These are phyloP conservation scores for Calonectria honghensis DNA, from an alignment of 2,329 filamentous ascomycete genomes.

Conservation along the genomic window DNA sequence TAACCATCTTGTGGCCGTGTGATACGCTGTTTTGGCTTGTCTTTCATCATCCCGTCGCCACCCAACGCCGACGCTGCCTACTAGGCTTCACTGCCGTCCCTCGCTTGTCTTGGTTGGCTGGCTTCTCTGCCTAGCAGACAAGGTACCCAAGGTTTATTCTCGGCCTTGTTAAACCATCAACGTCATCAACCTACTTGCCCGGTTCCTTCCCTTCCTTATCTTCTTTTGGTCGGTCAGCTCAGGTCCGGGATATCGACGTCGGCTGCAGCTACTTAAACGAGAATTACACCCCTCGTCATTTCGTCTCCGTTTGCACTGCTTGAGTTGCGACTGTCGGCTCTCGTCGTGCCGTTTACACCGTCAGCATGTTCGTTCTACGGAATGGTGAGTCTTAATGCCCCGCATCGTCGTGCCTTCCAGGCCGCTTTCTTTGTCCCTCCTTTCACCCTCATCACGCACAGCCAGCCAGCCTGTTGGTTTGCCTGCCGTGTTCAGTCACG, in stretches of 20 bases:
- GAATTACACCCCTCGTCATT: slow-evolving; percentile 10
- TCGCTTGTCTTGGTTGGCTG: slow-evolving; percentile 34
- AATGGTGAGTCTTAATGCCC: slow-evolving; percentile 59
- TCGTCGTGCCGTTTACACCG: slow-evolving; percentile 33
- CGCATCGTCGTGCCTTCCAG: slow-evolving; percentile 34
- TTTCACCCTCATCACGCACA: slow-evolving; percentile 1
- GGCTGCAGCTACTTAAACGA: slow-evolving; percentile 12
- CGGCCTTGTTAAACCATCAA: slow-evolving; percentile 42
- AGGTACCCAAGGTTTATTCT: slow-evolving; percentile 38
- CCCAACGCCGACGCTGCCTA: slow-evolving; percentile 33
- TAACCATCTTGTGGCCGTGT: neutral
- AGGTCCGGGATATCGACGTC: slow-evolving; percentile 6
- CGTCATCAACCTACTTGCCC: slow-evolving; percentile 44
- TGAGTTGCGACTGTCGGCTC: slow-evolving; percentile 14
- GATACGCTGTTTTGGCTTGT: slow-evolving; percentile 32
- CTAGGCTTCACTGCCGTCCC: slow-evolving; percentile 22
- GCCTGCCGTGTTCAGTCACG: neutral
- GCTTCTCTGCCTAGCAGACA: slow-evolving; percentile 44
- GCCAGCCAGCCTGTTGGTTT: slow-evolving; percentile 6
- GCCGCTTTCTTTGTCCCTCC: neutral
- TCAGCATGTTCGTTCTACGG: slow-evolving; percentile 63
- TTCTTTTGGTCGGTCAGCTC: slow-evolving; percentile 16
- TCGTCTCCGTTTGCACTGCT: neutral
- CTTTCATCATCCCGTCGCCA: slow-evolving; percentile 40
- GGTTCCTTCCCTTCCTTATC: slow-evolving; percentile 30